Conservation (phyloP, 179 eudicot species). For the Camellia oleifera region DNA sequence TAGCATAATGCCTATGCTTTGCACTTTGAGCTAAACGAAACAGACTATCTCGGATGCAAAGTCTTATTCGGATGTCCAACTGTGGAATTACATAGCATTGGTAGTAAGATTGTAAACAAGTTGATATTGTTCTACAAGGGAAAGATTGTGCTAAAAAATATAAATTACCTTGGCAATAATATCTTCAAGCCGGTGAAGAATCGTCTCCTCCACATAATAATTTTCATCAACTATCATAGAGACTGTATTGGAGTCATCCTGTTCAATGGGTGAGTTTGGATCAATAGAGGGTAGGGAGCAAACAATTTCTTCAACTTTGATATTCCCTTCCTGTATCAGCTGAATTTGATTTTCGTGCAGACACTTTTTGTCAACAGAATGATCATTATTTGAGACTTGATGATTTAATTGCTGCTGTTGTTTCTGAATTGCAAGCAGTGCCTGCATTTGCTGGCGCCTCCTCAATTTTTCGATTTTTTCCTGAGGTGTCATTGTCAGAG, state of each 20-base stretch:
- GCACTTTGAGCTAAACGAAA: slow-evolving; percentile 77
- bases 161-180: slow-evolving; percentile 48
- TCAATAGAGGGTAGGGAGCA: slow-evolving; percentile 32
- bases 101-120: slow-evolving; percentile 5
- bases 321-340: slow-evolving; percentile 32
- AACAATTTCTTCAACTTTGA: slow-evolving; percentile 33
- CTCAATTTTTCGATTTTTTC: slow-evolving; percentile 89
- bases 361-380: slow-evolving; percentile 23
- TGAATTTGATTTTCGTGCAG: slow-evolving; percentile 25
- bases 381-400: slow-evolving; percentile 28
- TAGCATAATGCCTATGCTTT: slow-evolving; percentile 51
- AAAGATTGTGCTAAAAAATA: slow-evolving; percentile 1
- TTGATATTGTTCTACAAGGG: neutral
- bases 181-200: slow-evolving; percentile 61
- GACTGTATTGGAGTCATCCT: slow-evolving; percentile 37
- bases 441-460: slow-evolving; percentile 78
- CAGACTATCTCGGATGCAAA: slow-evolving; percentile 78
- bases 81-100: slow-evolving; percentile 27
- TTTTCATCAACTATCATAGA: slow-evolving; percentile 36
- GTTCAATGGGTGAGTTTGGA: slow-evolving; percentile 40
- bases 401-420: slow-evolving; percentile 63
- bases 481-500: slow-evolving; percentile 68
- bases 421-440: slow-evolving; percentile 79
- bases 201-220: slow-evolving; percentile 50
- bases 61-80: slow-evolving; percentile 65